Evolutionary conservation across 2,329 filamentous ascomycete genomes (phyloP).

Genomic region (Xylaria hypoxylon): DNA sequence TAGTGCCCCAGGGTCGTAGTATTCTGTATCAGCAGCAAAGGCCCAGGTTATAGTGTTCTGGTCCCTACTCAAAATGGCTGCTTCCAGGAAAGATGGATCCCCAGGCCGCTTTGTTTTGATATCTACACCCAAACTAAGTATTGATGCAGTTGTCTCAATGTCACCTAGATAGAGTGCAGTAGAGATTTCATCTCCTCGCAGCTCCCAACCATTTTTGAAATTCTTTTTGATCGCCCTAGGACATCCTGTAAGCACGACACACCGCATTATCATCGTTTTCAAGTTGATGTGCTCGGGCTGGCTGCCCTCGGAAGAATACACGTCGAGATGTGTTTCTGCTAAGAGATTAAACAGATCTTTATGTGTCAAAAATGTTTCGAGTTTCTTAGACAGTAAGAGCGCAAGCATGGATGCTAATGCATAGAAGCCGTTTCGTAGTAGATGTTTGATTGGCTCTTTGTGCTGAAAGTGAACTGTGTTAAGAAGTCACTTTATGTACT

Average conservation of each 20-base stretch:
- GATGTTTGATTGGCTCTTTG: neutral
- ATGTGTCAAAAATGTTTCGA: neutral
- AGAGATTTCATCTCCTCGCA: neutral
- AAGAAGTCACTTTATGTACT: no score
- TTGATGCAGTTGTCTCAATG: neutral
- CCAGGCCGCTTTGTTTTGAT: neutral
- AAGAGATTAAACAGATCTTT: neutral
- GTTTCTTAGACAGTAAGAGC: neutral
- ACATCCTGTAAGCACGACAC: neutral
- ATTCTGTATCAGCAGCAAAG: neutral
- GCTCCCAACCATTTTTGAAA: neutral
- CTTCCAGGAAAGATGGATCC: neutral
- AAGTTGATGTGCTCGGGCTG: neutral
- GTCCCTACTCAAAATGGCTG: neutral
- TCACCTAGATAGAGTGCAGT: neutral
- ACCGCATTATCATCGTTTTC: neutral
- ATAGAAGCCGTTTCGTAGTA: neutral
- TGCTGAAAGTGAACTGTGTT: no score
- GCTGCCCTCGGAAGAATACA: neutral
- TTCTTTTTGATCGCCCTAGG: neutral
- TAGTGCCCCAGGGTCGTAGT: neutral
- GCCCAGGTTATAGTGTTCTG: neutral
- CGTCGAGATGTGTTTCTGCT: neutral
- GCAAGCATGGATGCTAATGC: neutral
- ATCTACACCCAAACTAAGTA: neutral